Conservation (phyloP, 1,284 basidiomycete species). For the Stygiomarasmius scandens region DNA sequence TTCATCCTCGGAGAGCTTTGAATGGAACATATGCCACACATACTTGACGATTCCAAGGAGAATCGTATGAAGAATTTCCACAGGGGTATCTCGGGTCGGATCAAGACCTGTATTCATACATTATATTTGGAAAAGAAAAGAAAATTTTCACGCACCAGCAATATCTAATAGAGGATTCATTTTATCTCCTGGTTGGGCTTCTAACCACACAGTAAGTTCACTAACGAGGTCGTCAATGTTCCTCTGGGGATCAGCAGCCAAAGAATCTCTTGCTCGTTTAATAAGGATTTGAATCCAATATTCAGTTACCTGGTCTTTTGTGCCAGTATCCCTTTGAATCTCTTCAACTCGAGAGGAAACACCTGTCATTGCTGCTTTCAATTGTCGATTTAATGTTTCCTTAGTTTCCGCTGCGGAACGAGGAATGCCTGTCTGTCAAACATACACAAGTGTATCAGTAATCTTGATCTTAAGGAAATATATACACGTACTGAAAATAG, state of each 20-base stretch:
- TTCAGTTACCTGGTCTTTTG: no score
- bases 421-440: not conserved
- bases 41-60: slow-evolving; percentile 40
- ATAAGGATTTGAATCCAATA: no score
- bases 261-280: no score
- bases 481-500: slow-evolving; percentile 26
- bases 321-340: slow-evolving; percentile 30
- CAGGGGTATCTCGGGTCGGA: slow-evolving; percentile 40
- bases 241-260: no score
- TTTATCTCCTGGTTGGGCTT: no score
- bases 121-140: no score
- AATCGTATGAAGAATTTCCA: slow-evolving; percentile 39
- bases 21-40: slow-evolving; percentile 27
- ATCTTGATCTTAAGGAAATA: no score
- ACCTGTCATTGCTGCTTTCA: slow-evolving; percentile 22
- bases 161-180: no score
- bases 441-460: not conserved
- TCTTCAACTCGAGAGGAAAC: slow-evolving; percentile 18
- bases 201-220: no score
- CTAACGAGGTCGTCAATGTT: no score
- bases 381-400: slow-evolving; percentile 23
- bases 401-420: slow-evolving; percentile 24
- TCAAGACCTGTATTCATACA: no score
- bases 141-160: no score
- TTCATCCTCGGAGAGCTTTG: not conserved